Percentiles rank a stretch among this genome's conserved stretches.
Evolutionary conservation across 1,139 yeast species (phyloP).

Genomic region (Protomyces lactucae-debilis): DNA sequence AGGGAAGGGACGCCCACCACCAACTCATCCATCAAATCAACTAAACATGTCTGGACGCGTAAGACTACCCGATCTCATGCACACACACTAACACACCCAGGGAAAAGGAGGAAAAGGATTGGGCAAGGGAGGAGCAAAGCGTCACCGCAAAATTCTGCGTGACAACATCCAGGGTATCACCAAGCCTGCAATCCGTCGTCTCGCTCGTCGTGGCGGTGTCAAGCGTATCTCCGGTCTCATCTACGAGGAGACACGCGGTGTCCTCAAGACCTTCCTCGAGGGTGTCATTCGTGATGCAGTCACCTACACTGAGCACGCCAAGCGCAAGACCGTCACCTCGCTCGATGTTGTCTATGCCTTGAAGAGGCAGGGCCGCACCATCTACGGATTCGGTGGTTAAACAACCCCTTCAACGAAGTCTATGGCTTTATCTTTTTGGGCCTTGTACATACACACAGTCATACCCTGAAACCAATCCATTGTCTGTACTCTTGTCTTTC

Average conservation of each 20-base stretch:
- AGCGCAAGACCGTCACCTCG: slow-evolving; percentile 99
- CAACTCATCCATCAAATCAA: too few relatives aligned
- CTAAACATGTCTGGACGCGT: slow-evolving; percentile 24
- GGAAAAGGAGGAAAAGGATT: slow-evolving; percentile 99
- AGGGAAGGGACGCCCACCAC: too few relatives aligned
- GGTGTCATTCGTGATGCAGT: slow-evolving; percentile 98
- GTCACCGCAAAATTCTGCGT: slow-evolving; percentile 99
- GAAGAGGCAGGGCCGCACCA: slow-evolving; percentile 99
- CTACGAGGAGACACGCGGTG: slow-evolving; percentile 98
- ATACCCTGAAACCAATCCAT: not conserved
- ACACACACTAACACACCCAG: slow-evolving; percentile 84
- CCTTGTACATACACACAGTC: not conserved
- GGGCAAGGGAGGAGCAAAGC: slow-evolving; percentile 67
- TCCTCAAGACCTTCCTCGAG: slow-evolving; percentile 91
- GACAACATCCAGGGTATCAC: slow-evolving; percentile 99
- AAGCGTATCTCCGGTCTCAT: slow-evolving; percentile 98
- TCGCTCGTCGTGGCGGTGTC: slow-evolving; percentile 99
- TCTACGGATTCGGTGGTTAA: slow-evolving; percentile 99
- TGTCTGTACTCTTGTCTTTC: not conserved
- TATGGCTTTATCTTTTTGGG: not conserved
- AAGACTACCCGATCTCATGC: slow-evolving; percentile 22
- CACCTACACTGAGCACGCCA: slow-evolving; percentile 98
- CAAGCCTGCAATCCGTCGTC: slow-evolving; percentile 99
- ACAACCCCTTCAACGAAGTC: not conserved
- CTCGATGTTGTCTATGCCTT: slow-evolving; percentile 98